These are phyloP conservation scores for Musa schizocarpa DNA, from an alignment of 176 grass and related monocot species.

Conservation along the genomic window DNA sequence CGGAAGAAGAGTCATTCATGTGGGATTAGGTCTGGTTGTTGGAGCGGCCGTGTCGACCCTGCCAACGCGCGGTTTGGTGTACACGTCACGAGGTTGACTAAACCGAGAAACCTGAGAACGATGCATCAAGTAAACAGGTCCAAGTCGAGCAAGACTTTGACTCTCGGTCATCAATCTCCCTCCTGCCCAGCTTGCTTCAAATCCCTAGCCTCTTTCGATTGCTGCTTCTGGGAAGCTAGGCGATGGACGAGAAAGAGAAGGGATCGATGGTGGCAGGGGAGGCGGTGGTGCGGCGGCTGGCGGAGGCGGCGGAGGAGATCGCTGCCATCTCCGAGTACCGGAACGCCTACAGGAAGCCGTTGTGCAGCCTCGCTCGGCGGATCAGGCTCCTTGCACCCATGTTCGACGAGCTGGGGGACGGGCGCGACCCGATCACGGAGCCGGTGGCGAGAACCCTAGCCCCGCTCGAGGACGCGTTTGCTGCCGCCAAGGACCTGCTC, in stretches of 20 bases:
- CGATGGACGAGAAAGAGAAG: conserved; percentile 13
- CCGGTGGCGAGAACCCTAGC: conserved; percentile 30
- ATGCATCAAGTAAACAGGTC: not conserved
- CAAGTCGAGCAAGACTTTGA: not conserved
- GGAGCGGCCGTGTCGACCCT: not conserved
- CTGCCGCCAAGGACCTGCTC: conserved; percentile 51
- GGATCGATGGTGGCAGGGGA: not conserved
- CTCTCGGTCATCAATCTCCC: not conserved
- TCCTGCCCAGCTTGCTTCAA: no score
- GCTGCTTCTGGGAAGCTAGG: no score
- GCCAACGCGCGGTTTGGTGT: not conserved
- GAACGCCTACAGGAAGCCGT: conserved; percentile 74
- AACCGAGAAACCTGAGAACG: no score
- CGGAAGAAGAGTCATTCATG: no score
- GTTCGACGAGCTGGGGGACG: conserved; percentile 87
- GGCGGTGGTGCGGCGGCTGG: conserved; percentile 34
- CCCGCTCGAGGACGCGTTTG: conserved; percentile 44
- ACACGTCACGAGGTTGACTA: not conserved
- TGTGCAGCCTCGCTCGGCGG: conserved; percentile 77
- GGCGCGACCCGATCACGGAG: conserved; percentile 26
- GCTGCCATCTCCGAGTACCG: conserved; percentile 52
- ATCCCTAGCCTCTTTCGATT: not conserved
- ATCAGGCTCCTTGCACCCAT: conserved; percentile 86
- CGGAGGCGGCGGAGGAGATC: conserved; percentile 54
- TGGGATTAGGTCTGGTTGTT: no score